phyloP scores from a whole-genome alignment of 1,139 yeast genomes.

The Nakaseomyces sp. region DNA sequence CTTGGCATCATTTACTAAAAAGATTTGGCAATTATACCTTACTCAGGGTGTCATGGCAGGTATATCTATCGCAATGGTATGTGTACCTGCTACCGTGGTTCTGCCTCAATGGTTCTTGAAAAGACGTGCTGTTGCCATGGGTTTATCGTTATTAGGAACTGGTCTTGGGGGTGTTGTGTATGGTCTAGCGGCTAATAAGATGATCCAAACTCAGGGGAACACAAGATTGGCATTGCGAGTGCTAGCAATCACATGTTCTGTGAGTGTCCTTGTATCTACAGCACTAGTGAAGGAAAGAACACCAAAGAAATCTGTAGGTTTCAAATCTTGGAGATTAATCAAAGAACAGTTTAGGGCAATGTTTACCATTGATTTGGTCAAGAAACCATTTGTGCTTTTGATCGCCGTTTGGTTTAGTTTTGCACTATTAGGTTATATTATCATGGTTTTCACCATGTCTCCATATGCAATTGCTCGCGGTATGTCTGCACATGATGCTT shows the following conservation, averaged over 20 bases:
- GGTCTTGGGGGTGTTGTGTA: conserved; percentile 51
- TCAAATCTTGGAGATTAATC: conserved; percentile 15
- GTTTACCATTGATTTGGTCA: conserved; percentile 12
- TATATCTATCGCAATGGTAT: conserved; percentile 49
- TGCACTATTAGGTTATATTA: conserved; percentile 48
- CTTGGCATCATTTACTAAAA: conserved; percentile 54
- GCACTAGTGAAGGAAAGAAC: conserved; percentile 43
- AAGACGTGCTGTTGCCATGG: conserved; percentile 49
- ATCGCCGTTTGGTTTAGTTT: conserved; percentile 50
- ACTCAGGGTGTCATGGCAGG: conserved; percentile 69
- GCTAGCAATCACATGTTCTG: conserved; percentile 41
- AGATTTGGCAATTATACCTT: conserved; percentile 54
- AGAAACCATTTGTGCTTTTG: conserved; percentile 18
- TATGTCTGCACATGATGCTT: conserved; percentile 45
- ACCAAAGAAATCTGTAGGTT: conserved; percentile 30
- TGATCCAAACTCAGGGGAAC: conserved; percentile 43
- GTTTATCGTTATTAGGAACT: conserved; percentile 47
- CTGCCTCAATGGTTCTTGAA: conserved; percentile 56
- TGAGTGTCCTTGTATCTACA: conserved; percentile 32
- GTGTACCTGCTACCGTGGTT: conserved; percentile 49
- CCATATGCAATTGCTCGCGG: conserved; percentile 57
- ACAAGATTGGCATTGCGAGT: conserved; percentile 63
- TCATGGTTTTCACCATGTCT: conserved; percentile 53
- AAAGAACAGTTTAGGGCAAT: conserved; percentile 9
- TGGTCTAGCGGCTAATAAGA: conserved; percentile 34